Evolutionary conservation across 805 yeast species (phyloP).

Genomic region (Grigorovia humatica): DNA sequence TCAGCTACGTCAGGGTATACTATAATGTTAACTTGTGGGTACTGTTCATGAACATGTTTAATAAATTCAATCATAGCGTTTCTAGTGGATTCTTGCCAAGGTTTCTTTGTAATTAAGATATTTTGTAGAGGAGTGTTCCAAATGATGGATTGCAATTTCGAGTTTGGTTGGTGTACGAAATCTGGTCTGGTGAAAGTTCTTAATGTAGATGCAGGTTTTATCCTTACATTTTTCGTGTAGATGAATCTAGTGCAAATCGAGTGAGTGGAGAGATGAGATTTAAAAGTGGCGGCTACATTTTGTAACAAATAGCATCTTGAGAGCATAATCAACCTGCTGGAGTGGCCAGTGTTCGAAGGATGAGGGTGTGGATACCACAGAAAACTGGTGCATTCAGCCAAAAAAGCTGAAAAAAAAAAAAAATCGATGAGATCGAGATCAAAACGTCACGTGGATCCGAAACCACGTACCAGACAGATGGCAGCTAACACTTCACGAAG

Average conservation of each 20-base stretch:
- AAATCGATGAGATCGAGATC: no score
- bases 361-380: no score
- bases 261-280: not conserved
- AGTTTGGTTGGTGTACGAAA: slow-evolving; percentile 43
- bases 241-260: not conserved
- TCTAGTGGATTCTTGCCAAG: slow-evolving; percentile 58
- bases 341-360: no score
- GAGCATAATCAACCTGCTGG: not conserved
- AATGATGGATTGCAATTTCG: slow-evolving; percentile 49
- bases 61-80: slow-evolving; percentile 59
- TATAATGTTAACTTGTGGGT: slow-evolving; percentile 69
- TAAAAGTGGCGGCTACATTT: not conserved
- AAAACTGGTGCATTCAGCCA: no score
- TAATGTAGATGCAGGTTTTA: slow-evolving; percentile 25
- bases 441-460: no score
- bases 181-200: slow-evolving; percentile 36
- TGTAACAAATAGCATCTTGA: not conserved
- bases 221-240: not conserved
- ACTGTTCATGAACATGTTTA: slow-evolving; percentile 44
- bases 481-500: slow-evolving; percentile 53
- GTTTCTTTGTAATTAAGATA: slow-evolving; percentile 74
- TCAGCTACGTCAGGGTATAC: slow-evolving; percentile 65
- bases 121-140: slow-evolving; percentile 73
- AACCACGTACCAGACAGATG: no score
- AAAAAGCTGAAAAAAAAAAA: no score